phyloP scores from a whole-genome alignment of 139 green algal species.

The Mesotaenium endlicherianum region DNA sequence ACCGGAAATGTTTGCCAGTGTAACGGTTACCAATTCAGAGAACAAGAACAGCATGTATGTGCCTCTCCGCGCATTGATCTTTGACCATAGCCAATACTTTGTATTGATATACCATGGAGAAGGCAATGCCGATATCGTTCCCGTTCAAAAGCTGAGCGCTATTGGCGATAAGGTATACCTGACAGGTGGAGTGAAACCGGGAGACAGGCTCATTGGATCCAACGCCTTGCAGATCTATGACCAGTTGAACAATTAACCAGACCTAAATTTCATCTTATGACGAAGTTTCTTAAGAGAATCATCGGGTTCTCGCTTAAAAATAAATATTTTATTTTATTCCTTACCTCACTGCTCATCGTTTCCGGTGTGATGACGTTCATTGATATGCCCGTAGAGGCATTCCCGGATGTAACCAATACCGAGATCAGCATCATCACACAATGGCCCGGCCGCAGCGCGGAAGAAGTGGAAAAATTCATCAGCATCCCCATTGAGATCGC shows the following conservation, averaged over 20 bases:
- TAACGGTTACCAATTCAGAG: not conserved
- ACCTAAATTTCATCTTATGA: not conserved
- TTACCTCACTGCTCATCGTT: not conserved
- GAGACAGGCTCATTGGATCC: too few species aligned
- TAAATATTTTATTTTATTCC: not conserved
- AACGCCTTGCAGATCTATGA: too few species aligned
- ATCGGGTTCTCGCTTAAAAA: not conserved
- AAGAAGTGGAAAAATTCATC: not conserved
- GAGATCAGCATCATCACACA: not conserved
- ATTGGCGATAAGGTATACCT: too few species aligned
- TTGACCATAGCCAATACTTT: not conserved
- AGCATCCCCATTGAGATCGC: not conserved
- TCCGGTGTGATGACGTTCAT: not conserved
- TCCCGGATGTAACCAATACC: not conserved
- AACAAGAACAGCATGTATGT: too few species aligned
- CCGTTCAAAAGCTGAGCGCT: not conserved
- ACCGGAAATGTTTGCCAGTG: not conserved
- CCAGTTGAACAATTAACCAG: too few species aligned
- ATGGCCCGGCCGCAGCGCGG: not conserved
- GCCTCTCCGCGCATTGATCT: not conserved
- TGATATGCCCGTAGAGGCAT: not conserved
- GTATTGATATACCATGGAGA: not conserved
- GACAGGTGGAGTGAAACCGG: too few species aligned
- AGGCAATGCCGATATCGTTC: not conserved
- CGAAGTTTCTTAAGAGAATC: not conserved